Base-by-base conservation (phyloP, 179 eudicot species). In the Gypsophila paniculata region DNA sequence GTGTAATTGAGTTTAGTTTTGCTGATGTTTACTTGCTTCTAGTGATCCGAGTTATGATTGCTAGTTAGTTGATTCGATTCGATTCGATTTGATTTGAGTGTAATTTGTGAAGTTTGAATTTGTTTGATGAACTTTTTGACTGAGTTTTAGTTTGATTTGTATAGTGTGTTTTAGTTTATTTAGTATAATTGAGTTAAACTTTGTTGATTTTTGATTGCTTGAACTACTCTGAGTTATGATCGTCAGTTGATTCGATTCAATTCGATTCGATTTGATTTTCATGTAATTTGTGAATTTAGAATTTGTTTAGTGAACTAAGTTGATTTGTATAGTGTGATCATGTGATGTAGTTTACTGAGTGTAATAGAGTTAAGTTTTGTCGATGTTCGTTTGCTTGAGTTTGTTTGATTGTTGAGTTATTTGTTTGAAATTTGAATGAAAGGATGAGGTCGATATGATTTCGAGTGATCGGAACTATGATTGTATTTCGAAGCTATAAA, bases 131-230 rank as follows among this genome's bases (percentile, higher is more conserved):
- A 29, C 4, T 29, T 29, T 29, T 1, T 29, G 34, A 29, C 34
- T n/a, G n/a, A n/a, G n/a, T n/a, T n/a, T n/a, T n/a, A n/a, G n/a
- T n/a, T n/a, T n/a, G n/a, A n/a, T n/a, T n/a, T n/a, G n/a, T n/a
- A n/a, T n/a, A n/a, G n/a, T n/a, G n/a, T n/a, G n/a, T 57, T 34
- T 44, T n/a, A n/a, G 34, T 29, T 29, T 29, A 29, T 1, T 18
- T 15, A 29, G 65, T 58, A 9, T 58, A 59, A 26, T 70, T 76
- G 29, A 34, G 72, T 39, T 51, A 36, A 76, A 38, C 32, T 46
- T 59, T 59, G 2, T 32, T 61, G 44, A 17, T 59, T 42, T 61
- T 42, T 51, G 63, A n/a, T 53, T 15, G 57, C 10, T 32, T 61
- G 21, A 17, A 3, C 19, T 4, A 12, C 46, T 72, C 52, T 11